Conservation (phyloP, 148 eudicot genomes). For the Rhododendron griersonianum region DNA sequence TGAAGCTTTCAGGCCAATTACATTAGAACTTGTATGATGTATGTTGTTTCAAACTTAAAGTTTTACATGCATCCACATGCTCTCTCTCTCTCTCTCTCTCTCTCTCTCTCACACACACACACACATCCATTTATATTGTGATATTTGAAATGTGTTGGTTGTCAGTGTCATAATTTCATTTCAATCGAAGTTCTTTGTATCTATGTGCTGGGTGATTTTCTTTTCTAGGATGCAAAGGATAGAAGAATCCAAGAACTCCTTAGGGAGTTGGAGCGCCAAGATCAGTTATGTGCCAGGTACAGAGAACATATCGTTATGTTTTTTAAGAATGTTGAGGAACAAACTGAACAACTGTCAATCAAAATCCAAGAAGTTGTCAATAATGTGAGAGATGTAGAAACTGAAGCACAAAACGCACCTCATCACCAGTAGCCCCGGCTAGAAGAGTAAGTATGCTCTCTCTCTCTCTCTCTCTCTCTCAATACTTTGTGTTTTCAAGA, state of each 20-base stretch:
- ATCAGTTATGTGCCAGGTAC: slow-evolving; percentile 9
- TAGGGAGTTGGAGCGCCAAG: slow-evolving; percentile 16
- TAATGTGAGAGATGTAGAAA: slow-evolving; percentile 18
- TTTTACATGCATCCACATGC: not conserved
- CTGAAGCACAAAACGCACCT: slow-evolving; percentile 7
- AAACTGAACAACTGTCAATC: slow-evolving; percentile 18
- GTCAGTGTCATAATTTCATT: not conserved
- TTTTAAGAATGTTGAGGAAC: slow-evolving; percentile 16
- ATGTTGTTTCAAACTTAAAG: not conserved
- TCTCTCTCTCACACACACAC: too few relatives aligned
- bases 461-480: not conserved
- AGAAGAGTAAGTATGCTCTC: not conserved
- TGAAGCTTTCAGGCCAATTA: not conserved
- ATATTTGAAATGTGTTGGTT: not conserved
- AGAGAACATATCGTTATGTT: slow-evolving; percentile 11
- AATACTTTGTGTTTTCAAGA: not conserved
- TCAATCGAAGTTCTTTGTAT: not conserved
- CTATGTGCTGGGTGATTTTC: not conserved
- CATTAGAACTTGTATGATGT: not conserved
- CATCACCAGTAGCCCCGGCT: not conserved
- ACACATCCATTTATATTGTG: not conserved
- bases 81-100: not conserved
- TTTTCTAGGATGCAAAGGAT: slow-evolving; percentile 14
- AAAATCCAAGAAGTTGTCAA: slow-evolving; percentile 24
- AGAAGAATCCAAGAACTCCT: slow-evolving; percentile 14